Base-by-base conservation (phyloP, 2,329 filamentous ascomycete species). In the Aureobasidium sp. region DNA sequence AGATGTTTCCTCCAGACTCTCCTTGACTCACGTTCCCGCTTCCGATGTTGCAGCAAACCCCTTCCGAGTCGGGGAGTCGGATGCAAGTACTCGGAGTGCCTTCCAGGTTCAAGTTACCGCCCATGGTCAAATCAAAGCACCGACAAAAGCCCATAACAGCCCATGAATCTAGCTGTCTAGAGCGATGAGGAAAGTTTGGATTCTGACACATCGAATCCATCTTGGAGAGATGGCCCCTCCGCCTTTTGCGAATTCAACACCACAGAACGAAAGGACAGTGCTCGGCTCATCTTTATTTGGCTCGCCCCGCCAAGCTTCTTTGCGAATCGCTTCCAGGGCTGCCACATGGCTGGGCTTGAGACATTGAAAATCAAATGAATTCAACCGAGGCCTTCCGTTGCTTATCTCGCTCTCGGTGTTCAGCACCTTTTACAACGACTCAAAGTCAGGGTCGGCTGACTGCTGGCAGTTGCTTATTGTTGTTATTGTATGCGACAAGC, bases 201-300 rank as follows among this genome's bases (percentile, higher is more conserved):
- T 60, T 34, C 34, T 60, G 57, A 60, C 57, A 60, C 57, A 60
- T 60, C 36, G 57, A 45, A 42, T 51, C 57, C 27, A 58, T 44
- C 34, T 39, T 42, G 9, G 29, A 22, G n/a, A 47, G 29, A 47
- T 42, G 39, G 39, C 39, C 36, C 36, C 57, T 60, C 45, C 44
- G 44, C 56, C 39, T 59, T 49, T 59, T 22, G 17, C 42, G 44
- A 48, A 44, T 59, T 59, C 56, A 59, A 41, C 56, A 59, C 15
- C 25, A 8, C 51, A 51, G 44, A 60, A 51, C 57, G 17, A 51
- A 49, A 51, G 57, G 57, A 60, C 57, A 41, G 57, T 60, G 57
- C 57, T 60, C 57, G 44, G 57, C 53, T 57, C 37, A 55, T 37
- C 57, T 49, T 37, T 42, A 41, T 60, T 48, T 58, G 55, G 55